phyloP scores from a whole-genome alignment of 2,329 filamentous ascomycete genomes.

The Ciborinia camelliae region DNA sequence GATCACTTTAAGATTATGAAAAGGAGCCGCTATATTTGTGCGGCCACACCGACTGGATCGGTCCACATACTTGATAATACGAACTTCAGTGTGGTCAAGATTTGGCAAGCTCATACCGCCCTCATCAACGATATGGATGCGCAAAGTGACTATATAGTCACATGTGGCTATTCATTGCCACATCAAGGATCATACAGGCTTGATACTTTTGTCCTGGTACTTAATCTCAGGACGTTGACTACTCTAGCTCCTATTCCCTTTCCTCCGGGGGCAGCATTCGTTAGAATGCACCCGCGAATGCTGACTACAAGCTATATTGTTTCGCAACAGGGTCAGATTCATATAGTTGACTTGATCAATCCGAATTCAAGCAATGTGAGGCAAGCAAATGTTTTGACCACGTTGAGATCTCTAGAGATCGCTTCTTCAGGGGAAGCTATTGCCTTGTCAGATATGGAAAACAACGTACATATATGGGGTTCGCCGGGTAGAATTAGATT shows the following conservation, averaged over 20 bases:
- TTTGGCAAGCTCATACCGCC: conserved; percentile 86
- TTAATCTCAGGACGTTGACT: conserved; percentile 86
- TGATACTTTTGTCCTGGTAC: conserved; percentile 91
- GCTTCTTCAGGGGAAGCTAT: conserved; percentile 70
- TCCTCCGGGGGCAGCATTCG: conserved; percentile 87
- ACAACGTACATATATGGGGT: conserved; percentile 66
- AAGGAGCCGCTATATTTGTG: conserved; percentile 84
- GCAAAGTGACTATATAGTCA: conserved; percentile 90
- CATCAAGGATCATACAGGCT: conserved; percentile 77
- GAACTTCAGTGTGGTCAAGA: conserved; percentile 74
- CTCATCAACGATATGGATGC: conserved; percentile 96
- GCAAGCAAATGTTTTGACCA: conserved; percentile 59
- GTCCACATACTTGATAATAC: conserved; percentile 83
- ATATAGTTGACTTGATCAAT: conserved; percentile 88
- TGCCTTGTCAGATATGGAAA: conserved; percentile 62
- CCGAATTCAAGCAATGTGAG: conserved; percentile 66
- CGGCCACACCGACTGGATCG: conserved; percentile 75
- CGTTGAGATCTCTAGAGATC: conserved; percentile 63
- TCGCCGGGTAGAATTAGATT: conserved; percentile 67
- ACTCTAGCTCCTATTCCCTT: conserved; percentile 89
- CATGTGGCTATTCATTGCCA: conserved; percentile 86
- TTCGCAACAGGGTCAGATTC: conserved; percentile 88
- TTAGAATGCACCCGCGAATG: conserved; percentile 94
- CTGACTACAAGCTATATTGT: conserved; percentile 92
- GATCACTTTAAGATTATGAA: conserved; percentile 90